Percentiles rank a stretch among this genome's conserved stretches.
phyloP scores from a whole-genome alignment of 805 yeast species.

The Teunomyces panamensis region DNA sequence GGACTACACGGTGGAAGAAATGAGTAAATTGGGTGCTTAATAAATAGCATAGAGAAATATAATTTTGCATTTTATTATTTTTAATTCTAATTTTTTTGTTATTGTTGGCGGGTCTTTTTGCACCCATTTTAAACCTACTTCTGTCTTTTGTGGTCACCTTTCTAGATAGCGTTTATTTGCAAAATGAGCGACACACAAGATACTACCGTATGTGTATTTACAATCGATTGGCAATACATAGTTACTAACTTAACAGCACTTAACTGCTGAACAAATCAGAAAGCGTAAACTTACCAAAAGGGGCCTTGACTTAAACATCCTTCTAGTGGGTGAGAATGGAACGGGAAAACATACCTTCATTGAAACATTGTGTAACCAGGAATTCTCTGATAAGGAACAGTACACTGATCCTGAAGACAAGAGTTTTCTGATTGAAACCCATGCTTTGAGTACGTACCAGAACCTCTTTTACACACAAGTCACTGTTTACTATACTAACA shows the following conservation, averaged over 20 bases:
- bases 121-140: background rate
- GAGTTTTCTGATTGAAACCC: conserved; percentile 10
- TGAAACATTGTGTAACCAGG: conserved; percentile 57
- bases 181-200: background rate
- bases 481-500: background rate
- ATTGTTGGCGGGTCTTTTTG: background rate
- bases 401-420: conserved; percentile 4
- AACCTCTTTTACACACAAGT: background rate
- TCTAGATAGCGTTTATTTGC: background rate
- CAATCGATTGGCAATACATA: background rate
- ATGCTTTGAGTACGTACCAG: conserved; percentile 9
- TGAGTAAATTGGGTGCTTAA: conserved; percentile 38
- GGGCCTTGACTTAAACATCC: conserved; percentile 23
- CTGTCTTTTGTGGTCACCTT: background rate
- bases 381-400: conserved; percentile 4
- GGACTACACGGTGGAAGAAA: conserved; percentile 80
- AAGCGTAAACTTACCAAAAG: conserved; percentile 17
- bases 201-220: background rate
- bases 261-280: conserved; percentile 20
- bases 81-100: background rate
- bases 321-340: conserved; percentile 40
- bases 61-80: background rate
- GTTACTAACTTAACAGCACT: conserved; percentile 1
- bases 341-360: conserved; percentile 73
- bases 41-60: background rate